Conservation (phyloP, 108 stramenopile genomes). For the Pseudonitzschia multiseries region DNA sequence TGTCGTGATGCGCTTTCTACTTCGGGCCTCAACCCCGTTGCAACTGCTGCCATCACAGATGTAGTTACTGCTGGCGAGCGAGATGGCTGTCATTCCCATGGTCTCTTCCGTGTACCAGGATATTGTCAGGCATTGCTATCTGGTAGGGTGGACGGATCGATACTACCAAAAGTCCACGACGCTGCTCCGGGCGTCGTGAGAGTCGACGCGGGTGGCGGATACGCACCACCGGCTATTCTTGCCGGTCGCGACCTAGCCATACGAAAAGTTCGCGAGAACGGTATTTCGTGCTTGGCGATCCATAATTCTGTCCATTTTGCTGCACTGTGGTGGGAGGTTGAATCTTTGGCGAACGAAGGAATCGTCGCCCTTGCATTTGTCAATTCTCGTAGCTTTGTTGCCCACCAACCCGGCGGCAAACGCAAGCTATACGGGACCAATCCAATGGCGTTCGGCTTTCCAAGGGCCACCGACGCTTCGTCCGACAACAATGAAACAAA, state of each 20-base stretch:
- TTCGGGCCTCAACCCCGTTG: constrained; percentile 1
- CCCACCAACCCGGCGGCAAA: constrained; percentile 18
- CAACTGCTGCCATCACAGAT: constrained; percentile 13
- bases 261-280: constrained; percentile 3
- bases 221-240: constrained; percentile 11
- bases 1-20: constrained; percentile 5
- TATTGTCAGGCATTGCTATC: neutral
- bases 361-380: constrained; percentile 6
- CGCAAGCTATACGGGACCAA: constrained; percentile 13
- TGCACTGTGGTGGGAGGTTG: constrained; percentile 15
- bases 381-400: constrained; percentile 11
- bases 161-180: constrained; percentile 11
- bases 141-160: constrained; percentile 1
- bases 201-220: constrained; percentile 13
- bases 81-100: constrained; percentile 9
- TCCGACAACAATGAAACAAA: neutral
- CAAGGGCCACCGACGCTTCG: neutral
- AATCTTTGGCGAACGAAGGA: neutral
- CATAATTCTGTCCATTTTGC: constrained; percentile 10
- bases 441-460: constrained; percentile 15
- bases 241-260: constrained; percentile 7
- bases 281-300: constrained; percentile 7
- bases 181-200: constrained; percentile 3
- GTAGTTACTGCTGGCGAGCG: constrained; percentile 3
- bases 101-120: constrained; percentile 6